Evolutionary conservation across 192 early-diverging fungal genomes (phyloP).

Genomic region (Allomyces macrogynus): DNA sequence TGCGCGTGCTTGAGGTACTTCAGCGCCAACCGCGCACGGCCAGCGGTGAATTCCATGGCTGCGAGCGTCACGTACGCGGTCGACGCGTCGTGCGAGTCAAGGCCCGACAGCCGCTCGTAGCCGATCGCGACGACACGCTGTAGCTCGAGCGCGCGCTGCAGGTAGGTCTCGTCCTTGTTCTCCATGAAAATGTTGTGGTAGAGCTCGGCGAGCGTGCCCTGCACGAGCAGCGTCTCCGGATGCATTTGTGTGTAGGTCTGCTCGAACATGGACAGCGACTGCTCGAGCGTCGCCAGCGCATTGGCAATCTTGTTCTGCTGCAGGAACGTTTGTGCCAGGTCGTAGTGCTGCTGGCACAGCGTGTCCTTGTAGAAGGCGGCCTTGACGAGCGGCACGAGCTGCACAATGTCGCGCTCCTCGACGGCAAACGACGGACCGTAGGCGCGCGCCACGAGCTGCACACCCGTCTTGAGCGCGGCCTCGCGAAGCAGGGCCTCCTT

Average conservation of each 20-base stretch:
- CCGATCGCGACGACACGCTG: constrained; percentile 66
- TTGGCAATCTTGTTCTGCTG: constrained; percentile 14
- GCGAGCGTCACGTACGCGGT: constrained; percentile 82
- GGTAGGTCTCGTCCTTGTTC: constrained; percentile 35
- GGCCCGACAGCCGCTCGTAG: constrained; percentile 60
- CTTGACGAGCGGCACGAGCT: constrained; percentile 52
- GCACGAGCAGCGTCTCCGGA: constrained; percentile 67
- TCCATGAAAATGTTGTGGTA: constrained; percentile 49
- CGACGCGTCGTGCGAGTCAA: constrained; percentile 69
- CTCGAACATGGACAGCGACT: constrained; percentile 74
- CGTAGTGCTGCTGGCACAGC: not conserved
- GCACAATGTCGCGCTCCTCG: constrained; percentile 26
- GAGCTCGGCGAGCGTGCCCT: constrained; percentile 59
- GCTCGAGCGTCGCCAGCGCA: constrained; percentile 32
- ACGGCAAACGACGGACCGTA: constrained; percentile 36
- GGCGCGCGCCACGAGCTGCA: constrained; percentile 60
- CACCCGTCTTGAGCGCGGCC: constrained; percentile 60
- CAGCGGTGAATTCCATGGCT: constrained; percentile 67
- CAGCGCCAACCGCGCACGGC: constrained; percentile 48
- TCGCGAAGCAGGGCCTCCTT: constrained; percentile 56
- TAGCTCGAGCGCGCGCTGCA: constrained; percentile 28
- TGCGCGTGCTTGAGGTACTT: constrained; percentile 63
- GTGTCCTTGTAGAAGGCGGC: constrained; percentile 32
- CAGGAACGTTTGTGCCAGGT: constrained; percentile 10
- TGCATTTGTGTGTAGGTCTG: constrained; percentile 85